Evolutionary conservation across 2,329 filamentous ascomycete species (phyloP).

Genomic region (Penicillium frequentans): DNA sequence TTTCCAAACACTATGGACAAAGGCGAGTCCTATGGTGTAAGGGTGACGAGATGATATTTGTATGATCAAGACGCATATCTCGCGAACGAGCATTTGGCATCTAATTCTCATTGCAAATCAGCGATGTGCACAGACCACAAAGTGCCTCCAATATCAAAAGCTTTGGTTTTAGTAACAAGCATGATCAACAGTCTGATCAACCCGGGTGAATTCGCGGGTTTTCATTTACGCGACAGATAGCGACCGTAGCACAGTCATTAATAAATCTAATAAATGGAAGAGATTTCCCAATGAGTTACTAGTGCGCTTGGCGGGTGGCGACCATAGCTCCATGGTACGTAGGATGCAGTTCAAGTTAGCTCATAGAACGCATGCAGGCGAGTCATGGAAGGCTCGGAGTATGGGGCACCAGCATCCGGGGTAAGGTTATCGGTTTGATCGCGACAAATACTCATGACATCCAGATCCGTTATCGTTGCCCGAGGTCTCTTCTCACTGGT

Average conservation of each 20-base stretch:
- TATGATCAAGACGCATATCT: no score
- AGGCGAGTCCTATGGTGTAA: no score
- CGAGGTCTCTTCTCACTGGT: not conserved
- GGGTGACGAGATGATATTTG: no score
- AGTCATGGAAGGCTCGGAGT: not conserved
- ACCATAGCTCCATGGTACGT: not conserved
- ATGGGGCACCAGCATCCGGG: not conserved
- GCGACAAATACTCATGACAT: slow-evolving; percentile 4
- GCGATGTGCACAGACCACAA: not conserved
- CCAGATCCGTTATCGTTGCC: not conserved
- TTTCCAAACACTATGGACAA: no score
- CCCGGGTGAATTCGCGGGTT: not conserved
- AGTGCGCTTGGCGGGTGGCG: not conserved
- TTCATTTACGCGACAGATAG: not conserved
- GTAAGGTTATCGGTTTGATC: not conserved
- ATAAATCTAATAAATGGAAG: not conserved
- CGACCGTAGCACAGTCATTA: not conserved
- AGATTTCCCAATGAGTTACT: not conserved
- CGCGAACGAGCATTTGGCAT: not conserved
- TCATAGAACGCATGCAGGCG: not conserved
- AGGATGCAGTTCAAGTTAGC: not conserved
- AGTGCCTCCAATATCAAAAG: not conserved
- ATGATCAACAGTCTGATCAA: not conserved
- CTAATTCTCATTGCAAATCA: not conserved
- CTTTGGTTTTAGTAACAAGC: not conserved